phyloP scores from a whole-genome alignment of 192 early-diverging fungal species.

The Backusella parvicylindrica region DNA sequence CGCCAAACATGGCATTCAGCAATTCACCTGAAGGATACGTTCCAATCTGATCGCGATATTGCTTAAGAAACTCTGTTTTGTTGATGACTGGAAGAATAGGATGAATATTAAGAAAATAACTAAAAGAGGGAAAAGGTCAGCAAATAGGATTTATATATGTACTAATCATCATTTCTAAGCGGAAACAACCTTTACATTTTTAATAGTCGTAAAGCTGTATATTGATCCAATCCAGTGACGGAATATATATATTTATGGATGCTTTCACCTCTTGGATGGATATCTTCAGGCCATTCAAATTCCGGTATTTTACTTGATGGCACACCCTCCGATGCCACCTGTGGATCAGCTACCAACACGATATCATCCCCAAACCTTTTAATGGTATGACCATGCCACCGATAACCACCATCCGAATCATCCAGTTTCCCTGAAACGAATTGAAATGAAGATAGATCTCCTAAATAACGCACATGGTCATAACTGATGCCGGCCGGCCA shows the following conservation, averaged over 20 bases:
- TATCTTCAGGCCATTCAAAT: conserved; percentile 11
- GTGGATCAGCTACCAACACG: conserved; percentile 16
- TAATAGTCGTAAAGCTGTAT: conserved; percentile 19
- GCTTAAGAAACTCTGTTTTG: conserved; percentile 55
- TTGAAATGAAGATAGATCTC: conserved; percentile 20
- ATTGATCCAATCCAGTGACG: conserved; percentile 23
- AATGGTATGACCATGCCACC: not conserved
- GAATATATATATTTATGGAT: conserved; percentile 25
- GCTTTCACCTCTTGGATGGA: conserved; percentile 9
- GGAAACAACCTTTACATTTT: conserved; percentile 19
- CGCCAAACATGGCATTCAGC: conserved; percentile 28
- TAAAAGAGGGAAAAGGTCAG: conserved; percentile 5
- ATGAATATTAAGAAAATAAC: conserved; percentile 64
- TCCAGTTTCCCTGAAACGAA: conserved; percentile 17
- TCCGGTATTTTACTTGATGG: conserved; percentile 8
- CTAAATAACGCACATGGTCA: conserved; percentile 21
- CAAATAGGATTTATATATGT: too few relatives aligned
- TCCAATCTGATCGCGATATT: conserved; percentile 20
- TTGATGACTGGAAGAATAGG: conserved; percentile 68
- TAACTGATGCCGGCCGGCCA: not conserved
- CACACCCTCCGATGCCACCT: not conserved
- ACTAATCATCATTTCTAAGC: not conserved
- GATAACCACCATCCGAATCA: not conserved
- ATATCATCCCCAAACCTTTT: conserved; percentile 18
- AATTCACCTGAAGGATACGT: conserved; percentile 21